A percentile compares a stretch with the other conserved stretches of the same genome.
phyloP scores from a whole-genome alignment of 495 filamentous ascomycete genomes.

The Trypethelium eluteriae region DNA sequence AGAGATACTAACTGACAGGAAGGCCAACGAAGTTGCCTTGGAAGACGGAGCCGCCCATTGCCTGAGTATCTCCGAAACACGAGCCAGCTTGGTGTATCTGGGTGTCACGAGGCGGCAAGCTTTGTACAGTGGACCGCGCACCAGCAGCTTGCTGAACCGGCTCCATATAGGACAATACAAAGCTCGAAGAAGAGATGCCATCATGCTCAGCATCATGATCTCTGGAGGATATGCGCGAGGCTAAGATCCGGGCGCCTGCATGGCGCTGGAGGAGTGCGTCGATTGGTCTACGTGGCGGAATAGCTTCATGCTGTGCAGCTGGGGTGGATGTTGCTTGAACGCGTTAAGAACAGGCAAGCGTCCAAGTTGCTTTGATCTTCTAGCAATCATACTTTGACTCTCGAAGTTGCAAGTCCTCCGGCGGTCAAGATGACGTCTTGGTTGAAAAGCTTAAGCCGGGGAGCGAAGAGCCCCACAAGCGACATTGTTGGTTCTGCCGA shows the following conservation, averaged over 20 bases:
- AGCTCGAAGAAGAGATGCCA: neutral
- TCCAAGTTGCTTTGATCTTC: neutral
- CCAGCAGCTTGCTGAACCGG: neutral
- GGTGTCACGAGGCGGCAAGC: neutral
- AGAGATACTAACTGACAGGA: neutral
- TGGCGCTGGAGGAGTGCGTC: neutral
- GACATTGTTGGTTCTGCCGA: neutral
- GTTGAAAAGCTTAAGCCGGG: neutral
- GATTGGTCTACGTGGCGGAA: neutral
- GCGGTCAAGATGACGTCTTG: neutral
- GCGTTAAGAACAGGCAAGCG: neutral
- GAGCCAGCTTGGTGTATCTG: neutral
- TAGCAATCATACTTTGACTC: neutral
- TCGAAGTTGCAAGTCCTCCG: conserved; percentile 2
- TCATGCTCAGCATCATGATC: neutral
- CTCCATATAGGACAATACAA: neutral
- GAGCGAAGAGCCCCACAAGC: neutral
- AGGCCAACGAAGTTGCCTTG: neutral
- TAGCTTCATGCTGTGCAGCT: neutral
- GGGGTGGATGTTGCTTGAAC: neutral
- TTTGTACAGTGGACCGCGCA: neutral
- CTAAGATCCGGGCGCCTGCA: neutral
- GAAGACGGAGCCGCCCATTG: neutral
- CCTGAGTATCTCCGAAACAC: neutral
- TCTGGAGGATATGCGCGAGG: neutral